These are phyloP conservation scores for Coemansia sp. DNA, from an alignment of 192 early-diverging fungal species.

Conservation along the genomic window DNA sequence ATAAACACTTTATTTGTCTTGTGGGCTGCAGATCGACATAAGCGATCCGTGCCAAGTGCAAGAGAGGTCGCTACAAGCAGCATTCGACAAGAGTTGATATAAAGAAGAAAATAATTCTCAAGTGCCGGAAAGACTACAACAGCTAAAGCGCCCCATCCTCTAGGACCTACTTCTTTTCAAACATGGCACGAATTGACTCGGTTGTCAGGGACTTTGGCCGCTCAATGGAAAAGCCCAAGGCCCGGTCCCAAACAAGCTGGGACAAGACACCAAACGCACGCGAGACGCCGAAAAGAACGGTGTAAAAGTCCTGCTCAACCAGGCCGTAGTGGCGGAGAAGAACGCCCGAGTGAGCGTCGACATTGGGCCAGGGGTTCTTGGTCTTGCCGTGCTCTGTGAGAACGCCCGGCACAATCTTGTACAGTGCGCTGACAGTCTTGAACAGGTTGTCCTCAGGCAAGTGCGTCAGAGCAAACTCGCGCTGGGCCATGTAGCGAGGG, in stretches of 20 bases:
- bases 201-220: constrained; percentile 89
- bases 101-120: neutral
- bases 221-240: constrained; percentile 90
- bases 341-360: constrained; percentile 98
- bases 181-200: constrained; percentile 82
- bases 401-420: constrained; percentile 94
- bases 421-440: constrained; percentile 92
- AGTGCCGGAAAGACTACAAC: neutral
- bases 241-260: constrained; percentile 96
- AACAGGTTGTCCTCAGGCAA: constrained; percentile 94
- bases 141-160: neutral
- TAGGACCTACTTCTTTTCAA: constrained; percentile 54
- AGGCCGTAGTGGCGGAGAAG: constrained; percentile 94
- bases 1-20: too few species aligned
- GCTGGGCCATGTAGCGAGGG: constrained; percentile 96
- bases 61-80: too few species aligned
- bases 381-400: constrained; percentile 99
- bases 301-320: constrained; percentile 99
- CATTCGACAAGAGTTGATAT: neutral
- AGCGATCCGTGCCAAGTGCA: too few species aligned
- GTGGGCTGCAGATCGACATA: too few species aligned
- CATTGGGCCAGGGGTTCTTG: constrained; percentile 99
- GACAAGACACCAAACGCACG: constrained; percentile 93
- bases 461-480: constrained; percentile 98
- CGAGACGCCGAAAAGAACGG: constrained; percentile 98